Evolutionary conservation across 208 protist genomes (phyloP).

Genomic region (Trypanosoma lewisi): DNA sequence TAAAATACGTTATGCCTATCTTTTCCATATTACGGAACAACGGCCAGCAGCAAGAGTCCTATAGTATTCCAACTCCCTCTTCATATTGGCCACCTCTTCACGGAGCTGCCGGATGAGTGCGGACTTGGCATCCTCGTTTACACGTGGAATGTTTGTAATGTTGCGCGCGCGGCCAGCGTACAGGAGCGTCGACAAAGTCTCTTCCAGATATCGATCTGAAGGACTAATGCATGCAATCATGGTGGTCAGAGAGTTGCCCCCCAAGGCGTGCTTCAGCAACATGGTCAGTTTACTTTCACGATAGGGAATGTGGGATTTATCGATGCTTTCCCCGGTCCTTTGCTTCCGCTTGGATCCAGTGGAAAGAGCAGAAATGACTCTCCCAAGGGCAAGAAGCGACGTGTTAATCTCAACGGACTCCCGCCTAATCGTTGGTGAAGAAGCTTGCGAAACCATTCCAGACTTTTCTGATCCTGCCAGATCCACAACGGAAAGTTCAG

Average conservation of each 20-base stretch:
- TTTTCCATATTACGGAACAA: no score
- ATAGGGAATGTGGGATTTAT: conserved; percentile 81
- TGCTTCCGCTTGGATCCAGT: conserved; percentile 8
- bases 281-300: conserved; percentile 90
- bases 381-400: conserved; percentile 86
- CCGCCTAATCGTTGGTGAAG: conserved; percentile 51
- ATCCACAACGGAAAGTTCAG: conserved; percentile 89
- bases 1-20: no score
- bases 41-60: conserved; percentile 34
- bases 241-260: conserved; percentile 73
- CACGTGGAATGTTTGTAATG: conserved; percentile 81
- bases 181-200: conserved; percentile 88
- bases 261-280: conserved; percentile 82
- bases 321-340: neutral
- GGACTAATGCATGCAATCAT: conserved; percentile 91
- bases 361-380: conserved; percentile 88
- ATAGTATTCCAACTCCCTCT: conserved; percentile 80
- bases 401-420: conserved; percentile 93
- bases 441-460: conserved; percentile 42
- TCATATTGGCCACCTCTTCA: conserved; percentile 69
- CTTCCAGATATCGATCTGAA: conserved; percentile 78
- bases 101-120: conserved; percentile 67
- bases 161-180: conserved; percentile 88
- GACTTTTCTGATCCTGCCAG: conserved; percentile 91
- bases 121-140: conserved; percentile 81